Evolutionary conservation across 1,284 basidiomycete genomes (phyloP), one percentile per base, ranked within the genome.

Genomic region (Agroathelia rolfsii): DNA sequence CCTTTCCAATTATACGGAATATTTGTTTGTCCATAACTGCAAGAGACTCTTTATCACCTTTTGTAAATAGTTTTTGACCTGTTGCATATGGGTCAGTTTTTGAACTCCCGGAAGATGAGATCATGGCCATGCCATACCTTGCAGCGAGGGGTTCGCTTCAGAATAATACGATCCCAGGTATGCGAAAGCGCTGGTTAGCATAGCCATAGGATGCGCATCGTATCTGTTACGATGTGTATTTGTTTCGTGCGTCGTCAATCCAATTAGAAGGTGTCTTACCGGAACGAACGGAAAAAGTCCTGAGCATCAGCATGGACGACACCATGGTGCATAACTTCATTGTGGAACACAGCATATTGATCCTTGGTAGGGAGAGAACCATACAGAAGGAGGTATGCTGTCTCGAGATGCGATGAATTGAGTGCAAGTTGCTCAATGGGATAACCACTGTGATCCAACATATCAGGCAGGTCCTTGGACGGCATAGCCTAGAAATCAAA

Each of bases 11-110:
- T 3, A 92, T 56, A 37, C 88, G 65, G 55, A 78, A 87, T 32
- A 92, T 90, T 51, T 92, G 88, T 60, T 85, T 86, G 55, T 92
- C 88, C 78, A 92, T 84, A 27, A 72, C 65, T 18, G 67, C 76
- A 3, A 90, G 65, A 3, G 81, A 80, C 0, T 49, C 64, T 5
- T 53, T 54, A 42, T 77, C 59, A 3, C 63, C 63, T 38, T 68
- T 72, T 3, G 83, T 87, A 55, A 68, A 92, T 24, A 92, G 61
- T 11, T 55, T 76, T 52, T 92, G 88, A 5, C 88, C 88, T 77
- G 41, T 8, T 15, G 30, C 20, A 36, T 14, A n/a, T 12, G 12
- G 9, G 6, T 2, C 19, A 3, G 12, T 6, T 34, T 11, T 30
- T 11, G 16, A 24, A 18, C 19, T n/a, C 5, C 8, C 6, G 13